Conservation (phyloP, 192 early-diverging fungal species). For the Podila epigama region DNA sequence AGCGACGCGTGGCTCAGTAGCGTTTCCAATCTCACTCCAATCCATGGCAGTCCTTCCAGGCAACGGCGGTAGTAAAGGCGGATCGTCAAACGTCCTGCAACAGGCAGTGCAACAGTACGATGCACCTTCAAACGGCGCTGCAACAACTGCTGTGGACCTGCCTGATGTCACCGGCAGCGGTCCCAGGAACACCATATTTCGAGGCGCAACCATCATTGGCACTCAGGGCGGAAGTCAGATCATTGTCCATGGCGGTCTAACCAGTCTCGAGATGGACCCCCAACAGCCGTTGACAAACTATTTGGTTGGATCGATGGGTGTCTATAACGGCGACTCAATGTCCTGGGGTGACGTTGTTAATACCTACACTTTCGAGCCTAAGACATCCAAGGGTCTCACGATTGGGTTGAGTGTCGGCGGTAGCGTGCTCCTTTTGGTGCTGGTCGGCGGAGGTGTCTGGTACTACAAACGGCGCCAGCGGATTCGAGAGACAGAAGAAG, state of each 20-base stretch:
- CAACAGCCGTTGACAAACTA: not conserved
- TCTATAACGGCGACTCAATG: slow-evolving; percentile 21
- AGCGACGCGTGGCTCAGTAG: slow-evolving; percentile 24
- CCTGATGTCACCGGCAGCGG: slow-evolving; percentile 2
- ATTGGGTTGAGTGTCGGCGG: slow-evolving; percentile 36
- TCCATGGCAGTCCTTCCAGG: slow-evolving; percentile 24
- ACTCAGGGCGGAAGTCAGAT: slow-evolving; percentile 27
- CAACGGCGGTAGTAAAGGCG: slow-evolving; percentile 21
- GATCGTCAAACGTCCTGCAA: not conserved
- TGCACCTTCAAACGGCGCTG: not conserved
- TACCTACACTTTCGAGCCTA: slow-evolving; percentile 10
- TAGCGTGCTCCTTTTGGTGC: not conserved
- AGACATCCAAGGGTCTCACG: slow-evolving; percentile 24
- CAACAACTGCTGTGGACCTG: no score
- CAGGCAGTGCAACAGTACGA: slow-evolving; percentile 21
- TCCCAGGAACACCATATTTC: slow-evolving; percentile 34
- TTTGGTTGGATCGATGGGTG: slow-evolving; percentile 8
- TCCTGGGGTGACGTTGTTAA: slow-evolving; percentile 13
- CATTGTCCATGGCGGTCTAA: slow-evolving; percentile 35
- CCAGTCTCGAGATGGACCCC: not conserved
- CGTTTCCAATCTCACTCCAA: slow-evolving; percentile 5
- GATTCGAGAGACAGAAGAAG: slow-evolving; percentile 15
- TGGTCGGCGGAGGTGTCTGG: slow-evolving; percentile 16
- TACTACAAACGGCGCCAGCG: slow-evolving; percentile 8
- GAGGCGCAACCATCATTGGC: slow-evolving; percentile 21